phyloP scores from a whole-genome alignment of 495 filamentous ascomycete species.

The Aspergillus avenaceus region DNA sequence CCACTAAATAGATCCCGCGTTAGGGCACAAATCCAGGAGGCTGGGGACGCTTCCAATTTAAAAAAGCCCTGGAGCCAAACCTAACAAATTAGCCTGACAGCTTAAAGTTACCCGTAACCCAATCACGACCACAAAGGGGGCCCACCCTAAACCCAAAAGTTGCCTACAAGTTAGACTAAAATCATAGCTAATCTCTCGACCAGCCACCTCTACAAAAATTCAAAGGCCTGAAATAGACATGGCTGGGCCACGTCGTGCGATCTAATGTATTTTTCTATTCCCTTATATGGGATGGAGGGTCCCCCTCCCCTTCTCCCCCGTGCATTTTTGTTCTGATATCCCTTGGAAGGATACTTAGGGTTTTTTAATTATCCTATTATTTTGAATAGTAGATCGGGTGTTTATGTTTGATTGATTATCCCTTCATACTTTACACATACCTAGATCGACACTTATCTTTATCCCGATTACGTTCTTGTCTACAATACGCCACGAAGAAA shows the following conservation, averaged over 20 bases:
- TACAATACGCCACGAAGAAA: not conserved
- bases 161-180: too few species aligned
- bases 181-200: not conserved
- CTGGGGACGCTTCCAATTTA: constrained; percentile 12
- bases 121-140: constrained; percentile 2
- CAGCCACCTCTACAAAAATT: constrained; percentile 19
- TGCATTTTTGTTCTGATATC: constrained; percentile 6
- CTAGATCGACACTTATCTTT: too few species aligned
- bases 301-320: not conserved
- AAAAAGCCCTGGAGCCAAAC: constrained; percentile 2
- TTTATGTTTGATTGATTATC: not conserved
- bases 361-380: not conserved
- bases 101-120: constrained; percentile 13
- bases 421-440: too few species aligned
- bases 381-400: not conserved
- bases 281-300: constrained; percentile 1
- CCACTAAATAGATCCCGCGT: too few species aligned
- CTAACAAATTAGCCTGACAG: constrained; percentile 14
- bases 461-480: not conserved
- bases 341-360: constrained; percentile 7
- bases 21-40: constrained; percentile 12
- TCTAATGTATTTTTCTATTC: not conserved
- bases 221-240: constrained; percentile 17
- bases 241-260: constrained; percentile 17
- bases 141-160: too few species aligned